A percentile compares a stretch with the other conserved stretches of the same genome.
Conservation (phyloP, 305 asterid species). For the Fraxinus albicans region DNA sequence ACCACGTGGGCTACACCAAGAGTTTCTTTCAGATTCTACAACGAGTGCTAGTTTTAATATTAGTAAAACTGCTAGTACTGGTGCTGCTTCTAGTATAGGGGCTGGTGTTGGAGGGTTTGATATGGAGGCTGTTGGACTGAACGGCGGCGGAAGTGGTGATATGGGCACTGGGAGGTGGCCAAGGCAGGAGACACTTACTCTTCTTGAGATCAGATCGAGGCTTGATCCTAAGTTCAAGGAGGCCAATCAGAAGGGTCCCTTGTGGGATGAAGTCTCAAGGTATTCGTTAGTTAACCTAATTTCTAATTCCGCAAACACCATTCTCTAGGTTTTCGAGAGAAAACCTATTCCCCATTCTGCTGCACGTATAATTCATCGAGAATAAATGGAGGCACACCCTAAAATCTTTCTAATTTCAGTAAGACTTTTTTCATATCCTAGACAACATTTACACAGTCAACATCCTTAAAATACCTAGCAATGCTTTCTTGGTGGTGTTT, state of each 20-base stretch:
- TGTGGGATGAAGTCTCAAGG: slow-evolving; percentile 99
- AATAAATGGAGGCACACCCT: background rate
- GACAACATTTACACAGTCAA: background rate
- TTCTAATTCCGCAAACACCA: background rate
- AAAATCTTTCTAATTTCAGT: background rate
- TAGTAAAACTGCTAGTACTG: slow-evolving; percentile 7
- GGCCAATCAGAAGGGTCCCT: slow-evolving; percentile 91
- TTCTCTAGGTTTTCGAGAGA: background rate
- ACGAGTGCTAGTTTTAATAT: slow-evolving; percentile 5
- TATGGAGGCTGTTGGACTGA: slow-evolving; percentile 22
- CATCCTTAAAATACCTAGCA: background rate
- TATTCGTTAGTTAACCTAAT: slow-evolving; percentile 25
- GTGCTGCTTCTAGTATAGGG: slow-evolving; percentile 22
- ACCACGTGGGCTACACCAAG: slow-evolving; percentile 2
- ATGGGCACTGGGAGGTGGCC: slow-evolving; percentile 88
- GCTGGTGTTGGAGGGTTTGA: slow-evolving; percentile 44
- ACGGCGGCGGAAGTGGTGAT: slow-evolving; percentile 29
- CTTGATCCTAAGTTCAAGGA: slow-evolving; percentile 90
- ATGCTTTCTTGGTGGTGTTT: background rate
- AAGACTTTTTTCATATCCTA: background rate
- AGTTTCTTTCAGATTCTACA: slow-evolving; percentile 38
- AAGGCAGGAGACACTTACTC: slow-evolving; percentile 91
- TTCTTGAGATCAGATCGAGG: slow-evolving; percentile 94
- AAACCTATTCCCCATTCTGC: background rate
- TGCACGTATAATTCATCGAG: background rate